phyloP scores from a whole-genome alignment of 148 eudicot species.

The Spergularia bocconei region DNA sequence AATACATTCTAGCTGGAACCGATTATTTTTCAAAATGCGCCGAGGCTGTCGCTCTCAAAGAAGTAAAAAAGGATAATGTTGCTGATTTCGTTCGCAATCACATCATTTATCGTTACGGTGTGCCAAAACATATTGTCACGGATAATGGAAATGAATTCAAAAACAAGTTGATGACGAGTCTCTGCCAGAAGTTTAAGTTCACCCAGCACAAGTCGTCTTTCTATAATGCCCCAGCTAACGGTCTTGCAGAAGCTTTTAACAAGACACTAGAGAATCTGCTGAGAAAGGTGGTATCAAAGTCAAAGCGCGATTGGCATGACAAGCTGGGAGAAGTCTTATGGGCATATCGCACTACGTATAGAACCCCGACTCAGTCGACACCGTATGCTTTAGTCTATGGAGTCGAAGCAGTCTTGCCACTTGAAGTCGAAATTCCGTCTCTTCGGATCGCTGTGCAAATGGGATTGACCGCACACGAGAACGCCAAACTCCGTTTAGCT shows the following conservation, averaged over 20 bases:
- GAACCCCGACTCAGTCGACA: not conserved
- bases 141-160: not conserved
- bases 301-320: not conserved
- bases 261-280: not conserved
- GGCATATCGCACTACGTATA: not conserved
- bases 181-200: not conserved
- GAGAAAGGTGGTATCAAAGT: not conserved
- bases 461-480: not conserved
- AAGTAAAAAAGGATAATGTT: slow-evolving; percentile 2
- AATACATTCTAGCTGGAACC: not conserved
- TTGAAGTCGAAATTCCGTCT: not conserved
- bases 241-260: not conserved
- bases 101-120: not conserved
- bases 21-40: slow-evolving; percentile 1
- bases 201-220: not conserved
- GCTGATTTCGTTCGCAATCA: not conserved
- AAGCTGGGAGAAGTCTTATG: not conserved
- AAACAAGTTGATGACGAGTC: not conserved
- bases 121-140: not conserved
- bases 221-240: not conserved
- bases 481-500: not conserved
- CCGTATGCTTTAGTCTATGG: not conserved
- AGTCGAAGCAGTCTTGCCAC: not conserved
- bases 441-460: not conserved
- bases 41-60: not conserved